Evolutionary conservation across 1,284 basidiomycete genomes (phyloP).

Genomic region (Boletellus dicymbophilus): DNA sequence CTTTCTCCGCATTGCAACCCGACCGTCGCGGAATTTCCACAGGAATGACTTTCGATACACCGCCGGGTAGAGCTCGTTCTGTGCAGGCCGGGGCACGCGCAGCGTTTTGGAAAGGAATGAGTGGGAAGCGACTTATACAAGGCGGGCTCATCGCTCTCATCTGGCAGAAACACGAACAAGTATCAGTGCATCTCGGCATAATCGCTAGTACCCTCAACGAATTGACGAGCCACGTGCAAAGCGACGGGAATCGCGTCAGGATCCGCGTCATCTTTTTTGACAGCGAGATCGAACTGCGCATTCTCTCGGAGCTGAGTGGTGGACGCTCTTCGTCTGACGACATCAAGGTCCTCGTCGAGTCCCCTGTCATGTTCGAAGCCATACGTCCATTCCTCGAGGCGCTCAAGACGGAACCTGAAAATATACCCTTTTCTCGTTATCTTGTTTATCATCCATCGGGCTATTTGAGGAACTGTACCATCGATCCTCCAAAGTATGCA

Average conservation of each 20-base stretch:
- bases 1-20: conserved; percentile 43
- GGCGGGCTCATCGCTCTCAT: conserved; percentile 60
- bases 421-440: conserved; percentile 55
- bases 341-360: conserved; percentile 50
- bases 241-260: conserved; percentile 31
- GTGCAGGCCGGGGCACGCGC: conserved; percentile 33
- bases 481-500: conserved; percentile 54
- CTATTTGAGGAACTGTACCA: conserved; percentile 30
- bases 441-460: conserved; percentile 42
- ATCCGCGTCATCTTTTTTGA: conserved; percentile 57
- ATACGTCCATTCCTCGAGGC: conserved; percentile 64
- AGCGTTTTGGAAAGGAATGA: conserved; percentile 54
- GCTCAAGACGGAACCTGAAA: conserved; percentile 49
- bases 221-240: conserved; percentile 40
- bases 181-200: conserved; percentile 50
- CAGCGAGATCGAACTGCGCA: conserved; percentile 43
- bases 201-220: conserved; percentile 43
- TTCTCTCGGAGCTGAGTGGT: conserved; percentile 39
- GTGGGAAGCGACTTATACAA: conserved; percentile 52
- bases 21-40: conserved; percentile 50
- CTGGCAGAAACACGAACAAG: conserved; percentile 35
- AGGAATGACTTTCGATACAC: conserved; percentile 45
- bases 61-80: conserved; percentile 55
- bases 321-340: conserved; percentile 6
- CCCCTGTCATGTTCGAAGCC: conserved; percentile 59